Evolutionary conservation across 2,329 filamentous ascomycete species (phyloP), one percentile per base, ranked within the genome.

Genomic region (Aspergillus amoenus): DNA sequence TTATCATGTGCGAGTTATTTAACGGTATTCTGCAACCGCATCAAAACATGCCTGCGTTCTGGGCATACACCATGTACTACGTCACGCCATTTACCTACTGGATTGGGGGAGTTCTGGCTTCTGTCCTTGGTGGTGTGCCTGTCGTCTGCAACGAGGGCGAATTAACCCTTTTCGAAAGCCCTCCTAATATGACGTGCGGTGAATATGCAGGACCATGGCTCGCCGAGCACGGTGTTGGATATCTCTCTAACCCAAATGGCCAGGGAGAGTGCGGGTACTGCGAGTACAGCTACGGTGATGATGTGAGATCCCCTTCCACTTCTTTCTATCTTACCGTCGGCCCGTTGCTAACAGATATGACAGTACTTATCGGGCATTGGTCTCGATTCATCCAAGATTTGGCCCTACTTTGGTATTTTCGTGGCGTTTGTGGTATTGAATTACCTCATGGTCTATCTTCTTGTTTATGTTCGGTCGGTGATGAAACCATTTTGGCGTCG

Each of bases 21-120:
- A 95, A 90, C 68, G 91, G 91, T 73, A 90, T 96, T 61, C 89
- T 90, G 0, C 89, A 94, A 43, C 88, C 90, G 0, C 84, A 87
- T 40, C 82, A 85, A 0, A 86, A 90, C 71, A 94, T 95, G 77
- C 88, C 90, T 3, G 79, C 75, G 4, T 91, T 92, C 76, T 94
- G 89, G 89, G 83, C 86, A 34, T 82, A 84, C 7, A 94, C 89
- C 85, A 82, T 94, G 41, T 93, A 93, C 79, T 82, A 93, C 72
- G 82, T 93, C n/a, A 87, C 92, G 64, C 91, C 91, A 2, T 92
- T 94, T 74, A 95, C 90, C 0, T 87, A 90, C 24, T 85, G 94
- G 57, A 90, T 95, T 66, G 82, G 88, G 37, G 90, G 90, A 57
- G 90, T 92, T 76, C 84, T 93, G 13, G 86, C 88, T 1, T 91